Evolutionary conservation across 768 basidiomycete genomes (phyloP), one percentile per base, ranked within the genome.

Genomic region (Naganishia randhawae): DNA sequence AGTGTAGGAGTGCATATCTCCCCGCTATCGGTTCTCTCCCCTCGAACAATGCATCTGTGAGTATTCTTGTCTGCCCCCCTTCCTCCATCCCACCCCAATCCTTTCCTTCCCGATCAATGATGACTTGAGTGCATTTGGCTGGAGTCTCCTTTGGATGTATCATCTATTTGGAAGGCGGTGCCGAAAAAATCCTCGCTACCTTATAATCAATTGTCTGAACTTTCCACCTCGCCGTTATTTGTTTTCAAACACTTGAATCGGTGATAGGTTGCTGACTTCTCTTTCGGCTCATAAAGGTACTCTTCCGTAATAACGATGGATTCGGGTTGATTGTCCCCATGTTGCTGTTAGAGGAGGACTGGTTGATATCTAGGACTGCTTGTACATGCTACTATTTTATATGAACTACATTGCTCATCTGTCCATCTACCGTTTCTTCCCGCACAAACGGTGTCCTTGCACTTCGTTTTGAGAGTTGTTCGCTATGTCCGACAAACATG

Each of bases 51-150:
- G 25, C 48, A 67, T 19, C 25, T 35, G 66, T 67, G 54, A 67
- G 66, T 54, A 33, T 48, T 39, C 48, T 32, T 50, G 29, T 48
- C 63, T 52, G 19, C 2, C 11, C 52, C 19, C 31, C 33, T 54
- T 51, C 32, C 50, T 25, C 32, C 22, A 4, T 33, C 39, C 31
- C 61, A 19, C 27, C 33, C 45, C 31, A 13, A 29, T 37, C 61
- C 45, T 37, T 50, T 33, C 67, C 62, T 35, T 17, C 63, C 29
- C 35, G 29, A 45, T 51, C 33, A 52, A 64, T 69, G 69, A 69
- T 69, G 69, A 69, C 69, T 57, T 52, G 69, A 70, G 69, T 70
- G 69, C 69, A 70, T 70, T 70, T 70, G 69, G 69, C 69, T 70
- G 69, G 69, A 70, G 69, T 66, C 68, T 31, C 39, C 65, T 52